Base-by-base conservation (phyloP, 352 stramenopile genomes). In the Phytopythium litorale region DNA sequence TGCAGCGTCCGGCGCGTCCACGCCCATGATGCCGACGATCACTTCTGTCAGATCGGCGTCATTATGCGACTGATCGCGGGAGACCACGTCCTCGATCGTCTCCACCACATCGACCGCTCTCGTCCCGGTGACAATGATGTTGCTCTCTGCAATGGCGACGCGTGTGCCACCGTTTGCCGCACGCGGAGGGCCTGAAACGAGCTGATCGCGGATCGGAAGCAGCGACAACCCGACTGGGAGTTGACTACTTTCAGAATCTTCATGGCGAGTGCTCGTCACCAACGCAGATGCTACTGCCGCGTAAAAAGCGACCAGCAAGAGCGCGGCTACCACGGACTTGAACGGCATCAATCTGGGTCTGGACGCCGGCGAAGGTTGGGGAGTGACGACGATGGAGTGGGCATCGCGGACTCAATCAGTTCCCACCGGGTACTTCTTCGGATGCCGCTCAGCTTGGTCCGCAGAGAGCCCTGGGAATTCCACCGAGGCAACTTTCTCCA, bases 121-220 rank as follows among this genome's bases (percentile, higher is more conserved):
- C 21, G 51, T 57, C 18, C 51, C 51, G 0, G 32, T 57, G 18
- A 57, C 21, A 11, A 57, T 45, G 32, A 57, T 12, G 8, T 57
- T 57, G 51, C 51, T 57, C 19, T 57, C 51, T 6, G 51, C 32
- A n/a, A 57, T 57, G 16, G 51, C 19, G 30, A 57, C 12, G n/a
- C 33, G 18, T 4, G 51, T 57, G 51, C 32, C 51, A 12, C 42
- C 30, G 12, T 38, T n/a, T 6, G 32, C 7, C 7, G 19, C 18
- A 18, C 30, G 32, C 1, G 19, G 4, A 45, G 51, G 30, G 18
- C 2, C 19, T 3, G 51, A 30, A 18, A 57, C 9, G 9, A 57
- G 21, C 51, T 33, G 51, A 19, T 57, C 51, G 51, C 51, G 51
- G 19, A 57, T 30, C 18, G 51, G 32, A 0, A 57, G 33, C 18